A percentile compares a stretch with the other conserved stretches of the same genome.
Evolutionary conservation across 306 rosid genomes (phyloP).

Genomic region (Acacia acuminata): DNA sequence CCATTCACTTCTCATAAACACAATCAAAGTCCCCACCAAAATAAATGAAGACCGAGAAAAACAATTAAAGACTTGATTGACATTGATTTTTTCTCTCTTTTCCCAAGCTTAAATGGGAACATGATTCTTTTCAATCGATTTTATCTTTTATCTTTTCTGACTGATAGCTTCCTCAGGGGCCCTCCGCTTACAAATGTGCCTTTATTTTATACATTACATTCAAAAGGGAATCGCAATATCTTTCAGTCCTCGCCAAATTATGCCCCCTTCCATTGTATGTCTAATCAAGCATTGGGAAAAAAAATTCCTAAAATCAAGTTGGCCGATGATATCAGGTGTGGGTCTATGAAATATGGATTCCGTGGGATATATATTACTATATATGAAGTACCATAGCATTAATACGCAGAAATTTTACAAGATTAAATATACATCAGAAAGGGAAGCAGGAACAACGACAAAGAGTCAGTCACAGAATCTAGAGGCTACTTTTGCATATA

Average conservation of each 20-base stretch:
- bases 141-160: conserved; percentile 2
- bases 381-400: conserved; percentile 20
- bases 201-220: no score
- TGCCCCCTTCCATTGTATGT: conserved; percentile 1
- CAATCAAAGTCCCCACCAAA: conserved; percentile 10
- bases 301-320: conserved; percentile 35
- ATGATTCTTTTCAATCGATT: conserved; percentile 30
- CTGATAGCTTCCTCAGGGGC: conserved; percentile 26
- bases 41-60: background rate
- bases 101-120: conserved; percentile 21
- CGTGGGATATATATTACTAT: background rate
- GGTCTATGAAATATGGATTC: conserved; percentile 11
- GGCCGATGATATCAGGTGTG: conserved; percentile 32
- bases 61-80: background rate
- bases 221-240: no score
- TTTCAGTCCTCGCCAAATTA: background rate
- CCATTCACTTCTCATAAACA: conserved; percentile 6
- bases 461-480: conserved; percentile 22
- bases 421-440: conserved; percentile 10
- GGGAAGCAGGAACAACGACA: background rate
- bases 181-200: conserved; percentile 26
- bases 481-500: conserved; percentile 29
- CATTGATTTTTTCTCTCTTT: conserved; percentile 7
- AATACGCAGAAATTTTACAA: conserved; percentile 6
- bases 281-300: background rate